A percentile compares a stretch with the other conserved stretches of the same genome.
Conservation (phyloP, 768 basidiomycete genomes). For the Phaffia australis region DNA sequence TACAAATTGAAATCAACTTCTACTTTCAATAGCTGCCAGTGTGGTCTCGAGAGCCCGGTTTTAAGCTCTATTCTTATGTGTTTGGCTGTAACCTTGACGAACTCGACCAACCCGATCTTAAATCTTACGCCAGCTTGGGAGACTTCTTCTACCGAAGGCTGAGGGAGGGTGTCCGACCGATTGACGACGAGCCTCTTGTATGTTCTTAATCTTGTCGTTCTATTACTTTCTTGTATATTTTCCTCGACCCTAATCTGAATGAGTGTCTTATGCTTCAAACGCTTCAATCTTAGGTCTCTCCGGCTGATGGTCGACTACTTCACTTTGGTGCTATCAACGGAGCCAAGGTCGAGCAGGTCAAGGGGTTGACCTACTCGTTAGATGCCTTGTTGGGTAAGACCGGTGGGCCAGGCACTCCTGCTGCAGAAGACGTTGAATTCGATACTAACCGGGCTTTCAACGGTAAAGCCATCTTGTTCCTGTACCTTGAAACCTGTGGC, state of each 20-base stretch:
- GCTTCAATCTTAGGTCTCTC: constrained; percentile 54
- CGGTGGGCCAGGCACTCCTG: constrained; percentile 43
- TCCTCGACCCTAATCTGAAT: neutral
- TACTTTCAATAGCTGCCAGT: constrained; percentile 51
- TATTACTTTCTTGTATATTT: neutral
- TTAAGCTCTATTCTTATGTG: constrained; percentile 69
- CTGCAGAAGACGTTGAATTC: constrained; percentile 41
- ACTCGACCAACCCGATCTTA: constrained; percentile 66
- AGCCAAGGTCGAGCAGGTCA: constrained; percentile 84
- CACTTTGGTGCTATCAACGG: constrained; percentile 78
- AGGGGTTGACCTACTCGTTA: constrained; percentile 92
- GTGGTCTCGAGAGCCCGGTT: constrained; percentile 86
- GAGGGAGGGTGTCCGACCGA: constrained; percentile 68
- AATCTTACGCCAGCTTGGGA: constrained; percentile 71
- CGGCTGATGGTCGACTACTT: constrained; percentile 83
- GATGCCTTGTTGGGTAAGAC: constrained; percentile 70
- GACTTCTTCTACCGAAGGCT: constrained; percentile 90
- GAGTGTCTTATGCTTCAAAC: neutral
- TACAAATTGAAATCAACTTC: neutral
- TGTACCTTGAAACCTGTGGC: neutral
- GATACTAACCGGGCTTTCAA: constrained; percentile 36
- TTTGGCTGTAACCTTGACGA: constrained; percentile 94
- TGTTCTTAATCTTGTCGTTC: constrained; percentile 29
- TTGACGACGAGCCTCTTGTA: constrained; percentile 64
- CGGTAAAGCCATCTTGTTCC: constrained; percentile 18